Percentiles rank a stretch among this genome's conserved stretches.
Conservation (phyloP, 140 eudicot genomes). For the Artemisia princeps region DNA sequence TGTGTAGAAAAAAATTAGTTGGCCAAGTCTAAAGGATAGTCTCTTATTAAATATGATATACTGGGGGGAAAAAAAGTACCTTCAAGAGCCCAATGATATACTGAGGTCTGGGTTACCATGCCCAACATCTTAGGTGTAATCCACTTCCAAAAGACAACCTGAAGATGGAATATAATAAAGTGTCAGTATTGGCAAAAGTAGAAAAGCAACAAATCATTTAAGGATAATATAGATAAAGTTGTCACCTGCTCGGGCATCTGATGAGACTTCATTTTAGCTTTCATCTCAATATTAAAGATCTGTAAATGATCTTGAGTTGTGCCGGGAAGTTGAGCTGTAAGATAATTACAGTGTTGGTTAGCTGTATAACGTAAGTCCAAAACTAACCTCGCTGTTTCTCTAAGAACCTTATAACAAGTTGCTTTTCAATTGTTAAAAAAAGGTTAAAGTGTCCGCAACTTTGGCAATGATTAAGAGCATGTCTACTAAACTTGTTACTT, state of each 20-base stretch:
- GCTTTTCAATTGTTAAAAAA: conserved; percentile 11
- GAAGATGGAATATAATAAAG: conserved; percentile 11
- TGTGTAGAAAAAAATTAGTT: conserved; percentile 21
- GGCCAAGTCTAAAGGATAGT: not conserved
- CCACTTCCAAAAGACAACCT: conserved; percentile 99
- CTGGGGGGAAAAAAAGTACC: too few relatives aligned
- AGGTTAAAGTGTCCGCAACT: not conserved
- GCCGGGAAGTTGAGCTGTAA: conserved; percentile 92
- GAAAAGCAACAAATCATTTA: conserved; percentile 9
- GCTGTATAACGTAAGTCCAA: not conserved
- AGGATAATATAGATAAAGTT: conserved; percentile 12
- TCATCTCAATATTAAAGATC: conserved; percentile 85
- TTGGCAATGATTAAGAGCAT: conserved; percentile 9
- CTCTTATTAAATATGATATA: conserved; percentile 13
- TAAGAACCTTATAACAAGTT: not conserved
- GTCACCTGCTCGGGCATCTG: conserved; percentile 99
- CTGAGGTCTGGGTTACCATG: conserved; percentile 86
- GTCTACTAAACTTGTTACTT: not conserved
- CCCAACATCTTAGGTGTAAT: conserved; percentile 87
- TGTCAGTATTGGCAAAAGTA: conserved; percentile 1
- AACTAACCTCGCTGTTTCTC: conserved; percentile 12
- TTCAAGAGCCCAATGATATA: conserved; percentile 97
- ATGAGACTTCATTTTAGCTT: conserved; percentile 85
- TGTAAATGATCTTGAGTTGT: conserved; percentile 95
- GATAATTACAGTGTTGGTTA: conserved; percentile 12